phyloP scores from a whole-genome alignment of 306 rosid genomes.

The Cucumis melo region DNA sequence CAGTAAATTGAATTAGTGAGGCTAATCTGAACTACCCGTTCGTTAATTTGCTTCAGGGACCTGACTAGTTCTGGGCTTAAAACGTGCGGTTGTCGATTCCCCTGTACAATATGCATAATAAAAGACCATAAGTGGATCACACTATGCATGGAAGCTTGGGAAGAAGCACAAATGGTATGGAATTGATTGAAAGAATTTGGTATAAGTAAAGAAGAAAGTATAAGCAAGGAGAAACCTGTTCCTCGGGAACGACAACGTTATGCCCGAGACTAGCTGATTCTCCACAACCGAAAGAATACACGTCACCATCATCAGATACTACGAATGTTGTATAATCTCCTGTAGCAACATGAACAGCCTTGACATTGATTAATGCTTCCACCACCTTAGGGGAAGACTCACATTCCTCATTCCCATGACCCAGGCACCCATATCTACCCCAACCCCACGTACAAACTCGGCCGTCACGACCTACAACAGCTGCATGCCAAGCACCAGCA shows the following conservation, averaged over 20 bases:
- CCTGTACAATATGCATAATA: conserved; percentile 31
- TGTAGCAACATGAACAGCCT: conserved; percentile 78
- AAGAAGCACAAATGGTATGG: background rate
- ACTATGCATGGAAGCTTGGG: background rate
- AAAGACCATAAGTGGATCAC: background rate
- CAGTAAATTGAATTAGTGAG: conserved; percentile 79
- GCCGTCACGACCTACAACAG: conserved; percentile 87
- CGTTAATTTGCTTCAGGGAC: conserved; percentile 56
- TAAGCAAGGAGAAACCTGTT: conserved; percentile 33
- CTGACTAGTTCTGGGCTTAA: conserved; percentile 60
- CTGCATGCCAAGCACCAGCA: conserved; percentile 99
- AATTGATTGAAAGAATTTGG: background rate
- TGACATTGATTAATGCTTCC: conserved; percentile 54
- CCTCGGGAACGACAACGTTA: conserved; percentile 30
- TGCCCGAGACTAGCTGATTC: conserved; percentile 98
- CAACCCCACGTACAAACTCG: conserved; percentile 98
- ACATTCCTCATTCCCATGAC: conserved; percentile 91
- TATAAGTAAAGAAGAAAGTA: conserved; percentile 2
- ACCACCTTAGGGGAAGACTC: conserved; percentile 79
- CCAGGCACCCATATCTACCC: conserved; percentile 96
- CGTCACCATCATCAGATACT: conserved; percentile 70
- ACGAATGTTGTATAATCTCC: conserved; percentile 95
- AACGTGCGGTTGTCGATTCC: conserved; percentile 49
- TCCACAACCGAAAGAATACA: conserved; percentile 87
- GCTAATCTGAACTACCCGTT: conserved; percentile 78